These are phyloP conservation scores for Daldinia bambusicola DNA, from an alignment of 495 filamentous ascomycete genomes.

Conservation along the genomic window DNA sequence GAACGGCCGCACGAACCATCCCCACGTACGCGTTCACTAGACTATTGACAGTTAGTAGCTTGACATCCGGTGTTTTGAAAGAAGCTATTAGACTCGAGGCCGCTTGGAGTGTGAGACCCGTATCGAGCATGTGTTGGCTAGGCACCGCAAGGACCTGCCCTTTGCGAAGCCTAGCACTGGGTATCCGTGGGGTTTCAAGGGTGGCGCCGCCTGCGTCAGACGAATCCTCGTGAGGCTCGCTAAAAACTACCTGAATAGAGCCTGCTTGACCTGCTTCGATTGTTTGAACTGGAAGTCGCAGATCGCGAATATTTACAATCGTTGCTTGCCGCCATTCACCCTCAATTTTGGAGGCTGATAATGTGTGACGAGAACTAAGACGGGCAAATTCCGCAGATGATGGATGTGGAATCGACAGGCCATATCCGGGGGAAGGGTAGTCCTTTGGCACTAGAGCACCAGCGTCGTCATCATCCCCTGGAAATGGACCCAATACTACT, in stretches of 20 bases:
- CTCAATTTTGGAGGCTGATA: constrained; percentile 59
- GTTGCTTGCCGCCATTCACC: constrained; percentile 79
- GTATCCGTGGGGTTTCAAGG: constrained; percentile 43
- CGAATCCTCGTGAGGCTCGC: constrained; percentile 36
- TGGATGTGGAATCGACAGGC: constrained; percentile 56
- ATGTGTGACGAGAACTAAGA: constrained; percentile 51
- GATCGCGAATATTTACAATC: constrained; percentile 85
- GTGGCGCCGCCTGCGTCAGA: constrained; percentile 31
- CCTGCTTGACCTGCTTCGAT: constrained; percentile 87
- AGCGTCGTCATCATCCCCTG: constrained; percentile 55
- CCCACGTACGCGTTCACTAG: constrained; percentile 85
- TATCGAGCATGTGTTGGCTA: constrained; percentile 61
- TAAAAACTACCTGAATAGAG: constrained; percentile 81
- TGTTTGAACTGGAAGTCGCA: constrained; percentile 82
- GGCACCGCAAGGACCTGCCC: constrained; percentile 81
- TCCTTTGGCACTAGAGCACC: constrained; percentile 52
- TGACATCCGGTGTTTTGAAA: constrained; percentile 54
- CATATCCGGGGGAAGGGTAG: constrained; percentile 50
- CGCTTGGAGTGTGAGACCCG: constrained; percentile 61
- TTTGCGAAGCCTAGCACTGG: constrained; percentile 71
- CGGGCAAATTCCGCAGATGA: constrained; percentile 56
- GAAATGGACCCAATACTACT: constrained; percentile 83
- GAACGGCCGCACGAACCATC: constrained; percentile 83
- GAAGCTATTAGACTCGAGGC: constrained; percentile 64
- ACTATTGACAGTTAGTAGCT: constrained; percentile 57